These are phyloP conservation scores for Sclerotinia minor DNA, from an alignment of 2,329 filamentous ascomycete genomes.

Conservation along the genomic window DNA sequence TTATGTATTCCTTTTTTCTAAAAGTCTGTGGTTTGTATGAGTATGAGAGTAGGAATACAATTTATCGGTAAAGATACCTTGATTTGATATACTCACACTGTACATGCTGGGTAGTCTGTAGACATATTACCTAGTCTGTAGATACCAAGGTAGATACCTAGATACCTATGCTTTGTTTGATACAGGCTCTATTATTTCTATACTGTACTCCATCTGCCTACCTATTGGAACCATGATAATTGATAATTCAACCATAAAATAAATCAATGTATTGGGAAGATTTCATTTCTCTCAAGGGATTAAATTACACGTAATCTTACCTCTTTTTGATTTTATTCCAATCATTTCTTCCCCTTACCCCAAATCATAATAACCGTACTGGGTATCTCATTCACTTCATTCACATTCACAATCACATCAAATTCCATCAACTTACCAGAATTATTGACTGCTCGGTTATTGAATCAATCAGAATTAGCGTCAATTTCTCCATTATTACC, in stretches of 20 bases:
- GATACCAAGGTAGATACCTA: too few species aligned
- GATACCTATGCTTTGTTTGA: not conserved
- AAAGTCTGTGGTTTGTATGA: not conserved
- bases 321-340: not conserved
- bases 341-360: not conserved
- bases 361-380: too few species aligned
- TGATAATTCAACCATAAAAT: not conserved
- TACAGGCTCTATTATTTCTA: too few species aligned
- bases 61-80: not conserved
- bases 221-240: not conserved
- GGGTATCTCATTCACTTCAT: not conserved
- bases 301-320: not conserved
- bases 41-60: not conserved
- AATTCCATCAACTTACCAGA: not conserved
- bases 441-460: conserved; percentile 13
- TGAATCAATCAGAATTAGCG: conserved; percentile 17
- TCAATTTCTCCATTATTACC: conserved; percentile 20
- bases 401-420: not conserved
- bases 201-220: not conserved
- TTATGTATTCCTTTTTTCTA: conserved; percentile 2
- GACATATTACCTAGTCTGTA: not conserved
- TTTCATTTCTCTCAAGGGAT: not conserved
- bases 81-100: not conserved
- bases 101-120: too few species aligned
- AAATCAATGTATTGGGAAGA: not conserved